phyloP scores from a whole-genome alignment of 2,329 filamentous ascomycete species.

The Didymella lethalis region DNA sequence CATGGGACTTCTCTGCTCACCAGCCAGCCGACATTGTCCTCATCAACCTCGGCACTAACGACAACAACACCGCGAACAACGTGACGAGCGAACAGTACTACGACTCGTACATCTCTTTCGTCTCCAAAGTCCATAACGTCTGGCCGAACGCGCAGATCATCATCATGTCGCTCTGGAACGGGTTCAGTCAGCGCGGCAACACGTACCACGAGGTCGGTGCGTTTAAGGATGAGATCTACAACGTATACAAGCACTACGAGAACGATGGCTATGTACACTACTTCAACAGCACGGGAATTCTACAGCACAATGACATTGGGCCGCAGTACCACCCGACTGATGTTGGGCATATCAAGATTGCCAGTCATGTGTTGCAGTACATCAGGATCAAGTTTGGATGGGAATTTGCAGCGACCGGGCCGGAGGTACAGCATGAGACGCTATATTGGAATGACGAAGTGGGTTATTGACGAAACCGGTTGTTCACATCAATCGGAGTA shows the following conservation, averaged over 20 bases:
- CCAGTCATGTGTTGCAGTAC: slow-evolving; percentile 66
- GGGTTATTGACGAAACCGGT: no score
- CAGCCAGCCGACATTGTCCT: neutral
- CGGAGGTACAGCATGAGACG: slow-evolving; percentile 54
- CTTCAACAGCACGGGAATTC: slow-evolving; percentile 67
- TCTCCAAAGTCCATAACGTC: no score
- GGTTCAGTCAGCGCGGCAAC: slow-evolving; percentile 51
- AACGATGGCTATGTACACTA: slow-evolving; percentile 64
- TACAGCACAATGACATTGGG: slow-evolving; percentile 68
- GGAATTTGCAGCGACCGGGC: slow-evolving; percentile 59
- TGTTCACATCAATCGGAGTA: no score
- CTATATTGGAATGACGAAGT: slow-evolving; percentile 28
- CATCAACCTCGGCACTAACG: neutral
- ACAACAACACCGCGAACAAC: neutral
- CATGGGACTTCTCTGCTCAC: neutral
- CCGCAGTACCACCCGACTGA: slow-evolving; percentile 68
- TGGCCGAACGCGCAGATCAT: no score
- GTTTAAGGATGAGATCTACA: slow-evolving; percentile 60
- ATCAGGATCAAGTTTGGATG: slow-evolving; percentile 58
- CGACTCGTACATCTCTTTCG: neutral
- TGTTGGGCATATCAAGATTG: slow-evolving; percentile 65
- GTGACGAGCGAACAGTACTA: neutral
- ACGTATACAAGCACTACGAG: slow-evolving; percentile 47
- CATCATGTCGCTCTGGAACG: no score
- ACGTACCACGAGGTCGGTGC: slow-evolving; percentile 52